Evolutionary conservation across 2,329 filamentous ascomycete species (phyloP), one percentile per base, ranked within the genome.

Genomic region (Aspergillaceae sp.): DNA sequence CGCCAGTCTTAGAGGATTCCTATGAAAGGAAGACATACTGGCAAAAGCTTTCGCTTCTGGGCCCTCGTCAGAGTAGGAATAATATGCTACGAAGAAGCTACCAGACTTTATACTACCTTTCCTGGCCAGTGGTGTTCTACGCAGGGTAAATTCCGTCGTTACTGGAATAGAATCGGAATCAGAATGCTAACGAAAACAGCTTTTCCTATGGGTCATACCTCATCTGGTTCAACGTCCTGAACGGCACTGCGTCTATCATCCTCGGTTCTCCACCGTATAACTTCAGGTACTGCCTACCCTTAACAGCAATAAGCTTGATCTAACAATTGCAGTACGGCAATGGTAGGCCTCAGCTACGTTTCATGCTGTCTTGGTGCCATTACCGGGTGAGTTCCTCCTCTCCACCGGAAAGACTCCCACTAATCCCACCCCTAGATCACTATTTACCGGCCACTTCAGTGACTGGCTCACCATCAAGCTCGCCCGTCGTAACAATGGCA

Each of bases 131-230:
- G 2, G 59, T 69, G 9, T 66, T 68, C 45, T 69, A 68, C 40
- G 60, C 66, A 40, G 65, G 64, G 59, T 64, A 48, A 40, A 52
- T 11, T 34, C 19, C 33, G 27, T 11, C 2, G 40, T 8, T 8
- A 5, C 6, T 8, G n/a, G 5, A 11, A n/a, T 9, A n/a, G 33
- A 7, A 34, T 26, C 11, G 35, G 19, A 37, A 11, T 37, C 10
- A 7, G n/a, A 10, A 5, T 10, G 19, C 51, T 56, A 42, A 57
- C 19, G 7, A 3, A 3, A 2, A 2, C 29, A 65, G 64, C 7
- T 67, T 68, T 36, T 66, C 64, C 0, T 69, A 69, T 36, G 67
- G 67, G 1, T 64, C 64, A 3, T 66, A 68, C 32, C 56, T 69
- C 10, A 58, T 68, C 0, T 61, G 64, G 50, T 69, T 69, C 53